Evolutionary conservation across 176 grass and related monocot genomes (phyloP), one percentile per base, ranked within the genome.

Genomic region (Otatea glauca): DNA sequence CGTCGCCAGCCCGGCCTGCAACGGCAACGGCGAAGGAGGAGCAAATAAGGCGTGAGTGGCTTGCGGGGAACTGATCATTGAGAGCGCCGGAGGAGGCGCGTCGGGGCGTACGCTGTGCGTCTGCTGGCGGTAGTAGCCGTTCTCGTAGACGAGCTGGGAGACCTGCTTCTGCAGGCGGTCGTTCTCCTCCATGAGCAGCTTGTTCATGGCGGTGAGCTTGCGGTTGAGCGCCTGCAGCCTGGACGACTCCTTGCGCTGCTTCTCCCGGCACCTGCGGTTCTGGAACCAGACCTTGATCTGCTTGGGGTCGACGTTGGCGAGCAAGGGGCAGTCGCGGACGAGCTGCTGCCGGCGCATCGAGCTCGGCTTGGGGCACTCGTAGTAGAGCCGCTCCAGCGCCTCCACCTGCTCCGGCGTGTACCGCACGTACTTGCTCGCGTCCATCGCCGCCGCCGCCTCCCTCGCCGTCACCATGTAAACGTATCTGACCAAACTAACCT

Each of bases 201-300:
- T 95, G 91, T 95, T 95, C 93, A 95, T 95, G 65, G 93, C 88
- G 4, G 88, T 86, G 70, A 95, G 90, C 86, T 95, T 95, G 75
- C 90, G 72, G 83, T 95, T 95, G 69, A 95, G 83, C 18, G 76
- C 62, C 86, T 92, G 93, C 72, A 95, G 83, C 20, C 85, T 80
- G 13, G 83, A 83, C 17, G 90, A 80, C 82, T 95, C 93, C 88
- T 95, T 95, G 18, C 90, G 86, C 86, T 95, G 93, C 89, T 95
- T 95, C 90, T 95, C 93, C 44, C 93, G 75, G 85, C 93, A 95
- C 38, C 93, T 83, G 38, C 93, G 86, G 72, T 95, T 95, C 90
- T 95, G 90, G 78, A 95, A 95, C 93, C 93, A 95, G 74, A 95
- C 90, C 89, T 95, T 95, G 72, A 95, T 95, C 88, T 95, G 93